Evolutionary conservation across 2,329 filamentous ascomycete genomes (phyloP), one percentile per base, ranked within the genome.

Genomic region (Colletotrichum tabaci): DNA sequence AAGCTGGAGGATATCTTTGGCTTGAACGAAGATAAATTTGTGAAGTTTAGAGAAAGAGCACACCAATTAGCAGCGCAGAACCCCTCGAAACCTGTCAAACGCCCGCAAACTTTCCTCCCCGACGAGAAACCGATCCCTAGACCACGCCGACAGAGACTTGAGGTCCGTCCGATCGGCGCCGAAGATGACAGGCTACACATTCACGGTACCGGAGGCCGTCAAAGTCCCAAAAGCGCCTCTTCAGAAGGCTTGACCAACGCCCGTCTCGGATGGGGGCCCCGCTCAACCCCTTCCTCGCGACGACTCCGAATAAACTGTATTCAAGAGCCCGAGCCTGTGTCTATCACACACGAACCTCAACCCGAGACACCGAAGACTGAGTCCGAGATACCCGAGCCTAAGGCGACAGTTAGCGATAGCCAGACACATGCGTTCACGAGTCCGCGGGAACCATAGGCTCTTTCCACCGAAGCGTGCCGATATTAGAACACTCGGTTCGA

Each of bases 1-100:
- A 66, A 58, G 46, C 13, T 66, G 13, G 63, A 66, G 16, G 53
- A 42, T 16, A 58, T 66, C n/a, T n/a, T 66, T n/a, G n/a, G 63
- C 44, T 26, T 66, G 8, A 60, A 60, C 15, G 16, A 66, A 58
- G 46, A 66, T 50, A 58, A 66, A 16, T 23, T 66, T 10, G n/a
- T 16, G 1, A 66, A 66, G 53, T 66, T 66, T 55, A 44, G 15
- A 9, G 53, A 52, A 35, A 66, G 46, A 42, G 63, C 63, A 26
- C n/a, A 2, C n/a, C 6, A 66, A 66, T 23, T 44, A 40, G 55
- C 21, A 58, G 13, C 62, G 6, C 52, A 26, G 16, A 2, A 1
- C 38, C 38, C 55, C 7, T 44, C 4, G 1, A 57, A 57, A 5
- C 55, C 55, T 57, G 26, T 7, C 4, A 57, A 57, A 44, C n/a